A percentile compares a stretch with the other conserved stretches of the same genome.
Evolutionary conservation across 345 rosid genomes (phyloP).

Genomic region (Aquilaria malaccensis): DNA sequence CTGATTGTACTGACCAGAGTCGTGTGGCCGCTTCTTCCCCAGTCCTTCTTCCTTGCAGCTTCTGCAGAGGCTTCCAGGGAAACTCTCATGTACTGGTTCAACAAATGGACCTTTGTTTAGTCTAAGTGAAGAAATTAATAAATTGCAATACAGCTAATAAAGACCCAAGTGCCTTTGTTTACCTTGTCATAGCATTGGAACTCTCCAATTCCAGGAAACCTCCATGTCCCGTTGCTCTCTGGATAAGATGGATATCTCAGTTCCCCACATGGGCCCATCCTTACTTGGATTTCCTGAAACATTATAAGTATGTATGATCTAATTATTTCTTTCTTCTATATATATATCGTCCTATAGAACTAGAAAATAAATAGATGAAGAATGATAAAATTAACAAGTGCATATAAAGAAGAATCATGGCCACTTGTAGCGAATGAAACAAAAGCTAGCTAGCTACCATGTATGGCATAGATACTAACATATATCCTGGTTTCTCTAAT

Average conservation of each 20-base stretch:
- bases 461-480: too few relatives aligned
- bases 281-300: slow-evolving; percentile 92
- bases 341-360: too few relatives aligned
- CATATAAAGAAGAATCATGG: too few relatives aligned
- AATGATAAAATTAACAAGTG: too few relatives aligned
- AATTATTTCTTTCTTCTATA: background rate
- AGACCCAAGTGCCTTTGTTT: slow-evolving; percentile 1
- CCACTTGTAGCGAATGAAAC: too few relatives aligned
- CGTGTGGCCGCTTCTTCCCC: slow-evolving; percentile 85
- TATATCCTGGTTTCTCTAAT: too few relatives aligned
- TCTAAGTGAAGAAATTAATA: background rate
- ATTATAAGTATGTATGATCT: background rate
- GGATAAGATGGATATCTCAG: slow-evolving; percentile 92
- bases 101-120: slow-evolving; percentile 13
- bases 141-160: background rate
- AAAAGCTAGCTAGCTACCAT: too few relatives aligned
- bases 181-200: slow-evolving; percentile 99
- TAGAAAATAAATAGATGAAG: too few relatives aligned
- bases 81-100: slow-evolving; percentile 79
- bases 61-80: slow-evolving; percentile 83
- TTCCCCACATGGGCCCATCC: slow-evolving; percentile 98
- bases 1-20: slow-evolving; percentile 83
- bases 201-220: slow-evolving; percentile 93
- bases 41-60: slow-evolving; percentile 47
- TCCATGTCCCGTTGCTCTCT: slow-evolving; percentile 93